A percentile compares a stretch with the other conserved stretches of the same genome.
These are phyloP conservation scores for Aspergillus biplanus DNA, from an alignment of 495 filamentous ascomycete genomes.

Conservation along the genomic window DNA sequence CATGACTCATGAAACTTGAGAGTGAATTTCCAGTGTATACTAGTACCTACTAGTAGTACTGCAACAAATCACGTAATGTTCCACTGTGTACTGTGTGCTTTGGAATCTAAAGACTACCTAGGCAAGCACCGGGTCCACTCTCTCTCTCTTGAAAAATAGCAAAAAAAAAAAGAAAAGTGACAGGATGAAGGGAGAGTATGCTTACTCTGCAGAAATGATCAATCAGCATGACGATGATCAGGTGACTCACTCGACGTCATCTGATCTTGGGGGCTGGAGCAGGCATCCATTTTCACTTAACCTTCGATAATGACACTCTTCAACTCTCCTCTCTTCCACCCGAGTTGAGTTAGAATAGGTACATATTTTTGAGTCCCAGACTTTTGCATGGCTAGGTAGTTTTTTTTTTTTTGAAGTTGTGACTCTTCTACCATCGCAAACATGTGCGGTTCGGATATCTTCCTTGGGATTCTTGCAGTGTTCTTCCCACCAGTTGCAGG, in stretches of 20 bases:
- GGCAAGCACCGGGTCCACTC: no score
- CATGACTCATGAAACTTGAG: no score
- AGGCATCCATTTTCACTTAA: constrained; percentile 14
- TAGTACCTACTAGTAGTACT: no score
- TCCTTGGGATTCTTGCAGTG: constrained; percentile 84
- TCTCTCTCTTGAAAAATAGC: no score
- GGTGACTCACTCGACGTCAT: constrained; percentile 18
- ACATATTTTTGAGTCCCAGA: neutral
- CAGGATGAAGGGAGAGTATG: neutral
- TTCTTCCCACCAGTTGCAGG: constrained; percentile 93
- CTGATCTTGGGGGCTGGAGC: constrained; percentile 8
- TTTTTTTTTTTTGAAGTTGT: neutral
- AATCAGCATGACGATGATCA: neutral
- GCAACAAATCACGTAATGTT: no score
- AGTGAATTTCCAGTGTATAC: no score
- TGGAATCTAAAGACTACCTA: no score
- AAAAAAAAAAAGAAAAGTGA: no score
- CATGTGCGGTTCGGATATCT: constrained; percentile 81
- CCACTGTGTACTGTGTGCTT: no score
- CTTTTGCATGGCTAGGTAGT: constrained; percentile 5
- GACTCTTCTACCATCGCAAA: constrained; percentile 22
- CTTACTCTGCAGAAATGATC: neutral
- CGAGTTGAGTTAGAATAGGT: no score
- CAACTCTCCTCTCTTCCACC: neutral
- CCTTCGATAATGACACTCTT: neutral